phyloP scores from a whole-genome alignment of 805 yeast species.

The Cyberlindnera euphorbiae region DNA sequence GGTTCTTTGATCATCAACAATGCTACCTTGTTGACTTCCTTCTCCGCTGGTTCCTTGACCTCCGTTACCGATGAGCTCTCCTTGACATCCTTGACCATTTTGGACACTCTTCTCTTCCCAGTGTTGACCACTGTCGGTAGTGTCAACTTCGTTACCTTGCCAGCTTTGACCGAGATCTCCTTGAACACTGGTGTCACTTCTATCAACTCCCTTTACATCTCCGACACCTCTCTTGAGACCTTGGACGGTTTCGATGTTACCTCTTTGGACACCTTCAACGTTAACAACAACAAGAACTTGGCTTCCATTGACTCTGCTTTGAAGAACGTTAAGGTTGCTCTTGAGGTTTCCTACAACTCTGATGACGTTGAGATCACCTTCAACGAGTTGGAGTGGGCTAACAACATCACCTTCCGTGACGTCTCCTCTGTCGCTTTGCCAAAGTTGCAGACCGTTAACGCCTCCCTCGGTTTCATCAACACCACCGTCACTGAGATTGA shows the following conservation, averaged over 20 bases:
- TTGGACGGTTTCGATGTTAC: slow-evolving; percentile 60
- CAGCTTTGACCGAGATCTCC: slow-evolving; percentile 69
- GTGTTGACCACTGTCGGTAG: slow-evolving; percentile 77
- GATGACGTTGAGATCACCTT: slow-evolving; percentile 65
- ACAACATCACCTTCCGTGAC: slow-evolving; percentile 81
- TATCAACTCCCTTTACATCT: slow-evolving; percentile 63
- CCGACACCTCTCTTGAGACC: slow-evolving; percentile 68
- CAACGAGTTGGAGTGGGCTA: slow-evolving; percentile 74
- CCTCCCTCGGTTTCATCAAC: slow-evolving; percentile 76
- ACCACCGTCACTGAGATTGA: slow-evolving; percentile 57
- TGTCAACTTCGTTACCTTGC: slow-evolving; percentile 76
- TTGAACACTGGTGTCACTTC: slow-evolving; percentile 67
- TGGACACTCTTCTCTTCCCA: slow-evolving; percentile 69
- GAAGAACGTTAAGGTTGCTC: slow-evolving; percentile 64
- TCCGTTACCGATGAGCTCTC: slow-evolving; percentile 68
- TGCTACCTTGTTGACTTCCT: slow-evolving; percentile 54
- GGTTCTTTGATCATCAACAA: slow-evolving; percentile 70
- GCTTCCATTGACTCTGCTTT: slow-evolving; percentile 67
- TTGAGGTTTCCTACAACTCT: slow-evolving; percentile 84
- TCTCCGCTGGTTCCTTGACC: slow-evolving; percentile 76
- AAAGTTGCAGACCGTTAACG: slow-evolving; percentile 66
- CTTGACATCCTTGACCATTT: slow-evolving; percentile 58
- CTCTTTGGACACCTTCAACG: slow-evolving; percentile 51
- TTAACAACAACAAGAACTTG: slow-evolving; percentile 88
- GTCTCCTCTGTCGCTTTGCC: slow-evolving; percentile 69